Evolutionary conservation across 139 green algal species (phyloP).

Genomic region (Edaphochlamys debaryana): DNA sequence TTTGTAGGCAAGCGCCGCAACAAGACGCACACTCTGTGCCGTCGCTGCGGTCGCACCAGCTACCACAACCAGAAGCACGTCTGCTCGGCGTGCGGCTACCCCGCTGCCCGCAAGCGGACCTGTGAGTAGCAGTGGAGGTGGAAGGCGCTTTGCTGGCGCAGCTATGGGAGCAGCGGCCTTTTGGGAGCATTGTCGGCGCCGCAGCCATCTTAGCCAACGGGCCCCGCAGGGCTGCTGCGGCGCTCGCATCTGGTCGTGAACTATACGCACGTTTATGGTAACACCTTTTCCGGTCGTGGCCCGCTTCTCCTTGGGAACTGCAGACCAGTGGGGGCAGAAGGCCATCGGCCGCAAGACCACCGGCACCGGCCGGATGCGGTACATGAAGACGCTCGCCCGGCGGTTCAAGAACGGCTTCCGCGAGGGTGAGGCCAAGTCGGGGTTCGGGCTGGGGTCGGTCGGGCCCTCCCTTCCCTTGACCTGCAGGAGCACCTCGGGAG

Average conservation of each 20-base stretch:
- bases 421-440: constrained; percentile 70
- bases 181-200: constrained; percentile 11
- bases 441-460: too few relatives aligned
- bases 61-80: constrained; percentile 96
- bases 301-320: constrained; percentile 18
- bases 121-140: constrained; percentile 78
- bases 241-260: too few relatives aligned
- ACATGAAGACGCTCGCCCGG: constrained; percentile 92
- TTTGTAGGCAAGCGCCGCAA: constrained; percentile 90
- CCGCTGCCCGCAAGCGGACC: constrained; percentile 89
- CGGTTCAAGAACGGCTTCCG: constrained; percentile 97
- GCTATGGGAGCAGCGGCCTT: background rate
- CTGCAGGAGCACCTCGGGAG: too few relatives aligned
- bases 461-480: too few relatives aligned
- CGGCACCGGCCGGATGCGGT: constrained; percentile 94
- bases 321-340: constrained; percentile 98
- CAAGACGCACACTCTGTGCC: constrained; percentile 96
- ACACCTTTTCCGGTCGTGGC: too few relatives aligned
- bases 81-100: constrained; percentile 93
- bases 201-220: constrained; percentile 10
- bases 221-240: too few relatives aligned
- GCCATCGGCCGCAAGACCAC: constrained; percentile 98
- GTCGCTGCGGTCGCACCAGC: constrained; percentile 82
- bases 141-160: background rate
- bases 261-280: too few relatives aligned